Conservation (phyloP, 2,329 filamentous ascomycete species). For the Colletotrichum kahawae region DNA sequence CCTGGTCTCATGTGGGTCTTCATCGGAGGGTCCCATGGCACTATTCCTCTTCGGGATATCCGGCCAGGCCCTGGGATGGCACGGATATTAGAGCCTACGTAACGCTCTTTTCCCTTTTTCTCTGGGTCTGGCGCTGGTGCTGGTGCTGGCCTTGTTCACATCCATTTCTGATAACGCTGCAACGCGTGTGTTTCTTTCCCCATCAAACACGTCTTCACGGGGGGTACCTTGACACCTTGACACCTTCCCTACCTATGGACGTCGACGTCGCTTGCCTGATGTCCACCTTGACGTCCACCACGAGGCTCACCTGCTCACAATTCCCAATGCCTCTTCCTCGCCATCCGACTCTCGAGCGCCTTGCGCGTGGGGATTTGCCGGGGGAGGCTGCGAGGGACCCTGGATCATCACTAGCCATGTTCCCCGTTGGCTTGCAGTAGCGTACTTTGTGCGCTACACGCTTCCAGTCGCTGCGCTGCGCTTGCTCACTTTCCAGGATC, state of each 20-base stretch:
- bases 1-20: not conserved
- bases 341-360: not conserved
- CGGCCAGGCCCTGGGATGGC: constrained; percentile 10
- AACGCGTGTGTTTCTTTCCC: not conserved
- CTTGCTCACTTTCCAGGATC: not conserved
- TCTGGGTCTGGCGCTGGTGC: not conserved
- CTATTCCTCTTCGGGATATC: not conserved
- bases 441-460: not conserved
- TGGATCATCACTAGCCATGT: not conserved
- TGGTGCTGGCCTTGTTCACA: not conserved
- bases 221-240: not conserved
- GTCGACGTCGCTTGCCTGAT: not conserved
- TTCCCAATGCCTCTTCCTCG: not conserved
- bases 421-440: not conserved
- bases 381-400: not conserved
- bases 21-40: not conserved
- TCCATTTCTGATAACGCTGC: not conserved
- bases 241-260: not conserved
- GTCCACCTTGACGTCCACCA: not conserved
- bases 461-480: not conserved
- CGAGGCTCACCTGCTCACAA: not conserved
- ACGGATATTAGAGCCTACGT: constrained; percentile 17
- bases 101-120: not conserved
- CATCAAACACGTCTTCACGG: not conserved
- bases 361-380: not conserved